A percentile compares a stretch with the other conserved stretches of the same genome.
Evolutionary conservation across 148 eudicot genomes (phyloP).

Genomic region (Rhododendron henanense): DNA sequence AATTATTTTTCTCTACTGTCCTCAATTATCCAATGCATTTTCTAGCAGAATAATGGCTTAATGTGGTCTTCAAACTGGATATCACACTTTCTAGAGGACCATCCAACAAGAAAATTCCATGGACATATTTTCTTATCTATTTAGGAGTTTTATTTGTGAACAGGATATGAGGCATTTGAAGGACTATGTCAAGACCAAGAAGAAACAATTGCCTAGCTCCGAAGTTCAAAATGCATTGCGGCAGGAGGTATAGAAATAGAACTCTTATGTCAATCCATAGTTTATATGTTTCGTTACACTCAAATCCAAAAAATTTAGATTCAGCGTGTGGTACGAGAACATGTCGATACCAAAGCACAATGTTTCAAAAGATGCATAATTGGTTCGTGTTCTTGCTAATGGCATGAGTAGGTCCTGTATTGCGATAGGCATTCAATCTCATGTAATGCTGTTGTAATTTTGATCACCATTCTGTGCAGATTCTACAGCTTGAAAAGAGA

Average conservation of each 20-base stretch:
- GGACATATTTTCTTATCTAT: neutral
- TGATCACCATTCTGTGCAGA: slow-evolving; percentile 35
- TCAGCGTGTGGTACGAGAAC: neutral
- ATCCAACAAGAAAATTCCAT: neutral
- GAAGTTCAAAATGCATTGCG: slow-evolving; percentile 57
- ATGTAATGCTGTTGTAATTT: neutral
- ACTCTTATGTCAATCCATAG: neutral
- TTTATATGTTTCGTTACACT: neutral
- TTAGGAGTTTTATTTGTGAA: neutral
- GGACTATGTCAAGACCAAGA: slow-evolving; percentile 38
- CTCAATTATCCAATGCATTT: neutral
- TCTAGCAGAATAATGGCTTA: neutral
- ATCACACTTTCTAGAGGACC: neutral
- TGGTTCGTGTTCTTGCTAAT: neutral
- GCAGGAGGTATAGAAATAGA: slow-evolving; percentile 58
- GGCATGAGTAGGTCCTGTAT: neutral
- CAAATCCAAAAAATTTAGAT: neutral
- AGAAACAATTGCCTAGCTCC: slow-evolving; percentile 40
- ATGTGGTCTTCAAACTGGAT: neutral
- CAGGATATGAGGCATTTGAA: slow-evolving; percentile 53
- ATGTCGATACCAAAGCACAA: neutral
- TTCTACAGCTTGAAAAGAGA: slow-evolving; percentile 78
- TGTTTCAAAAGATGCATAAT: neutral
- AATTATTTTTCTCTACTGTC: neutral
- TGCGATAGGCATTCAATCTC: neutral